Evolutionary conservation across 2,329 filamentous ascomycete species (phyloP), one percentile per base, ranked within the genome.

Genomic region (Ceratocystis albifundus): DNA sequence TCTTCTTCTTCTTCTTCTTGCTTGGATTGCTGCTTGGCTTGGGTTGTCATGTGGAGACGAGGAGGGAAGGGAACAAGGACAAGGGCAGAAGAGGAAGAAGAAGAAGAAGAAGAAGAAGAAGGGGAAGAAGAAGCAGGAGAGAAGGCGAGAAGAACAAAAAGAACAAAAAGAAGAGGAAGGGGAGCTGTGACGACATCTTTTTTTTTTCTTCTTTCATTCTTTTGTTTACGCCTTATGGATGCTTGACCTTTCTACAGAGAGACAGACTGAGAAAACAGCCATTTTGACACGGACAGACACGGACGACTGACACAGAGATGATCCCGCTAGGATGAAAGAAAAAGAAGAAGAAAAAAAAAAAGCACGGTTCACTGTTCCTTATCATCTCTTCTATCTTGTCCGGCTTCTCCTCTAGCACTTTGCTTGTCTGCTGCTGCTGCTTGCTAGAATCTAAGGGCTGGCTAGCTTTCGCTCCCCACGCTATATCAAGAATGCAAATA

Each of bases 131-230:
- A 55, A 25, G n/a, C 8, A 55, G 28, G 28, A 55, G 12, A 57
- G 6, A 25, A 57, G 22, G 22, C 8, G 28, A 48, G n/a, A 22
- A 25, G 25, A 57, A 50, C n/a, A n/a, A n/a, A n/a, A n/a, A n/a
- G n/a, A n/a, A 50, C 15, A n/a, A 50, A n/a, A 50, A 50, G 46
- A 22, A 50, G 8, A 36, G 12, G 22, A 50, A 50, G 22, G 32
- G 20, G 53, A 57, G 53, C 53, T 57, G 53, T 57, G 53, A 57
- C 53, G 53, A 57, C 53, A 57, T 57, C 2, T 48, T 20, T 6
- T 28, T 15, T 20, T 20, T 2, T 55, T 15, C 20, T 20, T 6
- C 15, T 15, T 20, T 20, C 6, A 28, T 15, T 55, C 25, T 57
- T 57, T 30, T 6, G 1, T 57, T 15, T 50, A 20, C 17, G n/a